Conservation (phyloP, 2,329 filamentous ascomycete species). For the Fusarium zealandicum region DNA sequence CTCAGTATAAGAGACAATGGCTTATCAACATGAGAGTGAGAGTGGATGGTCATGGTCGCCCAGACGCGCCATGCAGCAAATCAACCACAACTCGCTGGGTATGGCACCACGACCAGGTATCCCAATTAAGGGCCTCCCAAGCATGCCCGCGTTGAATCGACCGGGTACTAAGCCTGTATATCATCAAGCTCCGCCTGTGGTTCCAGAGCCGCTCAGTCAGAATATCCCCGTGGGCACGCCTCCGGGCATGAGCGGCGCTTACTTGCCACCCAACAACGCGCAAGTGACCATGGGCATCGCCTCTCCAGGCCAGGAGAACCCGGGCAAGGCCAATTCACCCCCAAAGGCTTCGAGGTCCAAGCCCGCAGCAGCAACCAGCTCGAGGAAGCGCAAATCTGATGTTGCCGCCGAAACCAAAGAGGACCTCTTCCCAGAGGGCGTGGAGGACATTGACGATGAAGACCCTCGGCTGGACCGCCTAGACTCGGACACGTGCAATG, state of each 20-base stretch:
- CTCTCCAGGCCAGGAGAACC: neutral
- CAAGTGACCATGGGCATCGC: neutral
- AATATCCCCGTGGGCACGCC: neutral
- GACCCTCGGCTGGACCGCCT: constrained; percentile 23
- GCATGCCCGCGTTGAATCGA: constrained; percentile 15
- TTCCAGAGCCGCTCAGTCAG: neutral
- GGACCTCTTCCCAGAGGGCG: constrained; percentile 32
- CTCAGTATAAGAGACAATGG: neutral
- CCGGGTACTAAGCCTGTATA: constrained; percentile 4
- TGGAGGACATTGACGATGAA: constrained; percentile 29
- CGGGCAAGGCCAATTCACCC: neutral
- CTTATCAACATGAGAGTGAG: neutral
- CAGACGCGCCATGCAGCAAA: constrained; percentile 26
- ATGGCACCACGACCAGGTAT: constrained; percentile 3
- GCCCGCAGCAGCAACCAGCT: neutral
- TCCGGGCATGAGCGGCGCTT: neutral
- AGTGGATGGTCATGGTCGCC: constrained; percentile 27
- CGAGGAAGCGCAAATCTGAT: constrained; percentile 38
- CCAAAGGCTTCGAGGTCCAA: neutral
- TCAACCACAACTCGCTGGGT: constrained; percentile 5
- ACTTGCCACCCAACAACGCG: neutral
- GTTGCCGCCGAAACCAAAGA: constrained; percentile 13
- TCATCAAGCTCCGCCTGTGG: neutral
- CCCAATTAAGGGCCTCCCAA: constrained; percentile 5
- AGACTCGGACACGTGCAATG: constrained; percentile 36